A percentile compares a stretch with the other conserved stretches of the same genome.
phyloP scores from a whole-genome alignment of 78 protist genomes.

The Dictyostelium discoideum region dicty_2.7 NC_007091.3:4118001-4118500 shows the following conservation, averaged over 20 bases:
- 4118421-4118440: slow-evolving; percentile 74
- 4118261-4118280: neutral
- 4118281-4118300: slow-evolving; percentile 53
- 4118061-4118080: too few species aligned
- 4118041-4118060: too few species aligned
- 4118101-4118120: too few species aligned
- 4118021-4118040: too few species aligned
- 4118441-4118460: slow-evolving; percentile 15
- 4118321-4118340: slow-evolving; percentile 14
- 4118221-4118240: neutral
- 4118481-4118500: neutral
- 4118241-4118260: neutral
- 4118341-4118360: slow-evolving; percentile 71
- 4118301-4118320: slow-evolving; percentile 6
- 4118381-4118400: neutral
- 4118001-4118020: too few species aligned
- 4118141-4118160: too few species aligned
- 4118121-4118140: too few species aligned
- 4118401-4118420: neutral
- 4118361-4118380: slow-evolving; percentile 67
- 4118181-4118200: too few species aligned
- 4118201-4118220: neutral
- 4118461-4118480: neutral
- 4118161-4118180: neutral
- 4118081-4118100: too few species aligned